Base-by-base conservation (phyloP, 495 filamentous ascomycete species). In the Penicillium riverlandense region DNA sequence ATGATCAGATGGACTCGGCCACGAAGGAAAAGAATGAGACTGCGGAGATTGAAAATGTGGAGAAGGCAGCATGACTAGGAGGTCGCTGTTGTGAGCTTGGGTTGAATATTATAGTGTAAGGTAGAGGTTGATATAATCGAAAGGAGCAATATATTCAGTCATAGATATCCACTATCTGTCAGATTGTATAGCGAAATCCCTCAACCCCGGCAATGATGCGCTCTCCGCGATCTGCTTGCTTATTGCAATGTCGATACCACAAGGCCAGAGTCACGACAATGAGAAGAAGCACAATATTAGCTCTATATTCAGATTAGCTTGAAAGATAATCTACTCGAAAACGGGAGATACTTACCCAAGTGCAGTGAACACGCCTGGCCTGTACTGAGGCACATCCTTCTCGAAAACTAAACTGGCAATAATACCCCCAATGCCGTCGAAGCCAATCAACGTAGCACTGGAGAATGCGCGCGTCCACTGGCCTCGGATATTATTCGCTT, bases 381-480 rank as follows among this genome's bases (percentile, higher is more conserved):
- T 46, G 50, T 83, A 83, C 22, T 47, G 57, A 2, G 79, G 79
- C 12, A 62, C 61, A 48, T 83, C 79, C 57, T 82, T 55, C 22
- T 65, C 60, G 28, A 83, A 84, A 9, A 82, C 75, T 34, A 74
- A 60, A 33, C 67, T 69, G 28, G 76, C 74, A 7, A 67, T 66
- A 49, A 85, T 83, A n/a, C 80, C 80, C 14, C 81, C 81, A 38
- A 83, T 65, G 16, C 73, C 77, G 9, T 77, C 79, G 31, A 71
- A 61, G 8, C 70, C 73, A 1, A 70, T 75, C 11, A 80, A 66
- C 0, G 71, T 75, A 0, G 80, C 78, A 30, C 74, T 77, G 37
- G 63, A 68, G 27, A 85, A 71, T 0, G 80, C 81, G 11, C 80
- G 72, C 38, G 78, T 82, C 80, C 79, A 83, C 50, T 84, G 80